Base-by-base conservation (phyloP, 768 basidiomycete species). In the Pulveroboletus frians region DNA sequence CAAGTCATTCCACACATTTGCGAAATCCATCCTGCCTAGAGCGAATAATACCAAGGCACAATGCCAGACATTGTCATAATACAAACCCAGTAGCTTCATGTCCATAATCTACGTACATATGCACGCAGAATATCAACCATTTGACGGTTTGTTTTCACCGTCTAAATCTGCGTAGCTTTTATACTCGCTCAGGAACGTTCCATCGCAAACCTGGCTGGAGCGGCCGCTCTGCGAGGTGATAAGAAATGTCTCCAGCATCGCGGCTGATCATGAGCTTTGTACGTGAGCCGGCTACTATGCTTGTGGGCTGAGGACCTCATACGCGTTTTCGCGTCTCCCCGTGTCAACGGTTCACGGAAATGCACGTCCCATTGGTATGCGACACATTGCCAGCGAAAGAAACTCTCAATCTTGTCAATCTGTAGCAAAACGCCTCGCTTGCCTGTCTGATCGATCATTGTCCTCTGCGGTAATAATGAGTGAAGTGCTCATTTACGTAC, bases 401-500 rank as follows among this genome's bases (percentile, higher is more conserved):
- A 31, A 58, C 67, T 9, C 70, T 79, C 40, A 80, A 78, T 55
- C 64, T 31, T 76, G 66, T 51, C 78, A 80, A 59, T 78, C 77
- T 2, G 80, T 79, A 5, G 26, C 41, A 17, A 39, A 7, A n/a
- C 15, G 3, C 26, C 35, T 40, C 30, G 3, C 9, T 21, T 39
- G 29, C 8, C 8, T 21, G 3, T 26, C n/a, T 11, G 17, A 38
- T 18, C 40, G 3, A 31, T 8, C 20, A 13, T 43, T 80, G 23
- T 78, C 77, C 3, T 79, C 77, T 23, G 78, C 76, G 9, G 77
- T 77, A 2, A 76, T 81, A 53, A 26, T 70, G 79, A 3, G 78
- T 79, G 3, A 79, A n/a, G n/a, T 82, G 77, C 68, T 80, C 39
- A 73, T 76, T 47, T 82, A 82, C 56, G 50, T 79, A 18, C 77